Base-by-base conservation (phyloP, 2,329 filamentous ascomycete species). In the Talaromyces sp. region DNA sequence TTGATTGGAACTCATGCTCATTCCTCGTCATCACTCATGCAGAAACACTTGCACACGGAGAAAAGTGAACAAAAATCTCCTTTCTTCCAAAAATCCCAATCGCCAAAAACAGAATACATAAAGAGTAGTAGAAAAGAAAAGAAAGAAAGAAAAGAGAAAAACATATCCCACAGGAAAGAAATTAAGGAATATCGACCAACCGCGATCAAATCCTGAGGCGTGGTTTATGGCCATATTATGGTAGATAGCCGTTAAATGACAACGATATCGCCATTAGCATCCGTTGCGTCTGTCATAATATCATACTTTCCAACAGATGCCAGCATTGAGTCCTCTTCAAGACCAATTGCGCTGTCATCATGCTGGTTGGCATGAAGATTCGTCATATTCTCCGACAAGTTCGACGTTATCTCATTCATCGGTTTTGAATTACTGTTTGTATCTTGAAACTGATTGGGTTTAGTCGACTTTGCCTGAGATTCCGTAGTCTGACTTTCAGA, bases 321-420 rank as follows among this genome's bases (percentile, higher is more conserved):
- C 59, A 77, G 64, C 65, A 76, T 74, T 5, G 76, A 75, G 57
- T 78, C 76, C 29, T 78, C 74, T 50, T 77, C 77, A 67, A 91
- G 87, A 31, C 87, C 87, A 62, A 91, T 91, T 1, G 88, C 89
- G 68, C 89, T 91, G 65, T 91, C 89, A 65, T 91, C 89, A 63
- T 88, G 75, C 61, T 74, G 75, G 17, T 70, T 65, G 7, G 67
- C 66, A 63, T 72, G 70, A 55, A 75, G 71, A 27, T 60, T 65
- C 10, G 68, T 56, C 19, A 70, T 66, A 49, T 77, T 76, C 60
- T 81, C 80, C 61, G 78, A 68, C 26, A 81, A 79, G 52, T 79
- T 72, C 3, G 35, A 55, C n/a, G 46, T 10, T 4, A 24, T 54
- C 26, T 58, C 58, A 17, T 55, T 53, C 50, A n/a, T 55, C 2